Conservation (phyloP, 2,329 filamentous ascomycete species). For the Talaromyces albobiverticillius region DNA sequence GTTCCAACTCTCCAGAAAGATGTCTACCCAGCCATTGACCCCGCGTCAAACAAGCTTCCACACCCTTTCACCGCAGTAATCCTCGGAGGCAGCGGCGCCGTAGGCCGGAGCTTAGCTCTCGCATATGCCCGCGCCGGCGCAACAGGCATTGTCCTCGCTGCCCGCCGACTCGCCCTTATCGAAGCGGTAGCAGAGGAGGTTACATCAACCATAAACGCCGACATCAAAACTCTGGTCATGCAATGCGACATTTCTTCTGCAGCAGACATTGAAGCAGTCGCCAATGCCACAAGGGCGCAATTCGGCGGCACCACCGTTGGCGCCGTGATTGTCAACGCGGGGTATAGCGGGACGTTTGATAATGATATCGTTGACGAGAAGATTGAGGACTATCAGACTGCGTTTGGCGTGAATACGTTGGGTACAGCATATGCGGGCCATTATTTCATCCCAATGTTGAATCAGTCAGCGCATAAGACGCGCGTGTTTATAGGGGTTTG, state of each 20-base stretch:
- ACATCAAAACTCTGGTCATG: conserved; percentile 25
- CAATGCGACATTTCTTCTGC: conserved; percentile 31
- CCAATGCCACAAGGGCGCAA: conserved; percentile 16
- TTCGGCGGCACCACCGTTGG: conserved; percentile 20
- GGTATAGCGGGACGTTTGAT: conserved; percentile 32
- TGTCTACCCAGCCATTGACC: conserved; percentile 21
- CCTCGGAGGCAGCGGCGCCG: conserved; percentile 35
- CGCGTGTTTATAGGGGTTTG: conserved; percentile 30
- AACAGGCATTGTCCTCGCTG: conserved; percentile 31
- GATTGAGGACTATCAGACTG: conserved; percentile 32
- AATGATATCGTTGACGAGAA: conserved; percentile 30
- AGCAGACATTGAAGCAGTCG: conserved; percentile 23
- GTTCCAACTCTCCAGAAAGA: conserved; percentile 18
- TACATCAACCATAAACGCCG: conserved; percentile 21
- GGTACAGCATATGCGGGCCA: conserved; percentile 37
- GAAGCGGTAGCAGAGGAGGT: conserved; percentile 24
- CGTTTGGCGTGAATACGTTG: conserved; percentile 36
- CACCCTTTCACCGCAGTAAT: conserved; percentile 31
- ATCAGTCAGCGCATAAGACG: conserved; percentile 22
- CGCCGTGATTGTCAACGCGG: conserved; percentile 22
- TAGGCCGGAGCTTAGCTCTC: conserved; percentile 32
- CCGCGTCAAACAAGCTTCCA: conserved; percentile 20
- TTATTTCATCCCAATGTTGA: conserved; percentile 31
- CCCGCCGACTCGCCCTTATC: conserved; percentile 27
- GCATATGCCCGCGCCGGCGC: conserved; percentile 33